Evolutionary conservation across 2,329 filamentous ascomycete genomes (phyloP).

Genomic region (Ramularia collo-cygni): DNA sequence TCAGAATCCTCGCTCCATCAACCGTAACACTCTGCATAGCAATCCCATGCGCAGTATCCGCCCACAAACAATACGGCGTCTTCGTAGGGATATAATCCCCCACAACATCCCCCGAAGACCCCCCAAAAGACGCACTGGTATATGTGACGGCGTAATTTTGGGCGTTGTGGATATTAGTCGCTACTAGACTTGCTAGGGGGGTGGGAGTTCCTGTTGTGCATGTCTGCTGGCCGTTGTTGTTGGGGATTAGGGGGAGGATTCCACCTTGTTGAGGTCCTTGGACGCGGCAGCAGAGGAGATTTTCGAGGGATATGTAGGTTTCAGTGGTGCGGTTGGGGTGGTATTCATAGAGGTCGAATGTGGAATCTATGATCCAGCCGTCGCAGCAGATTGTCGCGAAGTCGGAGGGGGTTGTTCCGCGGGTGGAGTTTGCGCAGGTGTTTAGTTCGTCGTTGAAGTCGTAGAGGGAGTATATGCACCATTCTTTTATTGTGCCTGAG

Average conservation of each 20-base stretch:
- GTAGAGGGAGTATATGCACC: constrained; percentile 7
- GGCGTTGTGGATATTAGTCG: constrained; percentile 18
- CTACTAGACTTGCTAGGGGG: constrained; percentile 18
- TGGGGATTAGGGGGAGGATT: constrained; percentile 5
- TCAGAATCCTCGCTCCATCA: constrained; percentile 9
- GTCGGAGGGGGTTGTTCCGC: constrained; percentile 7
- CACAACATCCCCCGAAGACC: constrained; percentile 1
- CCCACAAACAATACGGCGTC: constrained; percentile 17
- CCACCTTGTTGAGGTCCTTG: constrained; percentile 9
- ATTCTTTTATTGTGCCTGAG: constrained; percentile 12
- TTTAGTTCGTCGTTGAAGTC: not conserved
- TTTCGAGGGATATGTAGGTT: constrained; percentile 8
- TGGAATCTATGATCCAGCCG: constrained; percentile 12
- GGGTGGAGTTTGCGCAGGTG: constrained; percentile 11
- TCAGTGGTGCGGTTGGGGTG: constrained; percentile 2
- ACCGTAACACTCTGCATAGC: constrained; percentile 16
- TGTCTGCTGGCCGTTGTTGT: not conserved
- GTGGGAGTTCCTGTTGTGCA: constrained; percentile 11
- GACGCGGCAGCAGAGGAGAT: constrained; percentile 12
- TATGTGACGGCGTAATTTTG: constrained; percentile 12
- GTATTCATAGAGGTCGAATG: constrained; percentile 4
- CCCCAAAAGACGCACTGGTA: constrained; percentile 7
- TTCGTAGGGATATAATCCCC: constrained; percentile 11
- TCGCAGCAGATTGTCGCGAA: constrained; percentile 14
- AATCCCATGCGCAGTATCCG: constrained; percentile 11